A percentile compares a stretch with the other conserved stretches of the same genome.
phyloP scores from a whole-genome alignment of 495 filamentous ascomycete species.

The Aspergillus sclerotioniger region DNA sequence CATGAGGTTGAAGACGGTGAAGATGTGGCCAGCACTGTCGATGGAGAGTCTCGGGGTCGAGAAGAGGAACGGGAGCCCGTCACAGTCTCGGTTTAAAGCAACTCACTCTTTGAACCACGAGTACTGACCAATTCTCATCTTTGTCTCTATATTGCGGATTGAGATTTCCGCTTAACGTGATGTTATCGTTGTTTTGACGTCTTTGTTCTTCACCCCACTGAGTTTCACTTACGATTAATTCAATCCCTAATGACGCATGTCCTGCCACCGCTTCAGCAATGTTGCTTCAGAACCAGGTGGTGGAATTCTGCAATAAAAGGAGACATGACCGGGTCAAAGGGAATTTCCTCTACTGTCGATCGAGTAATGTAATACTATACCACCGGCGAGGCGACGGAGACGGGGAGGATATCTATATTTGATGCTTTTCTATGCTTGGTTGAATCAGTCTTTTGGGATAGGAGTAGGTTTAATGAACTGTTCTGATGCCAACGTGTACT shows the following conservation, averaged over 20 bases:
- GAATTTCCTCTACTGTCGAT: conserved; percentile 10
- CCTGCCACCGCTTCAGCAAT: background rate
- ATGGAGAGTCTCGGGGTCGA: conserved; percentile 55
- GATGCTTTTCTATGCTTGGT: conserved; percentile 4
- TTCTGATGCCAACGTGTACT: too few species aligned
- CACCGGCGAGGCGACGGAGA: conserved; percentile 21
- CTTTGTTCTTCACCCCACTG: conserved; percentile 10
- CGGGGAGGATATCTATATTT: conserved; percentile 14
- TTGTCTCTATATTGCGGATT: conserved; percentile 13
- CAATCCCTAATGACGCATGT: conserved; percentile 7
- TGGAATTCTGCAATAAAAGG: background rate
- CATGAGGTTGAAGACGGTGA: conserved; percentile 62
- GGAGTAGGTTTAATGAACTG: background rate
- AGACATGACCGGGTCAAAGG: background rate
- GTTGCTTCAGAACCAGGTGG: background rate
- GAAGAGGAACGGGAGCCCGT: conserved; percentile 56
- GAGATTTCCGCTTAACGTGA: conserved; percentile 17
- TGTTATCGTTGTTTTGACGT: conserved; percentile 12
- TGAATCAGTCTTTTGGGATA: conserved; percentile 3
- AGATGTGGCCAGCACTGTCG: conserved; percentile 53
- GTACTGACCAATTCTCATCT: conserved; percentile 12
- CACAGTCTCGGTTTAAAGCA: conserved; percentile 21
- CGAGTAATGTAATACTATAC: conserved; percentile 41
- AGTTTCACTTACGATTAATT: conserved; percentile 11
- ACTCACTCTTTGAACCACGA: conserved; percentile 9